Evolutionary conservation across 1,284 basidiomycete species (phyloP).

Genomic region (Blastosporella zonata): DNA sequence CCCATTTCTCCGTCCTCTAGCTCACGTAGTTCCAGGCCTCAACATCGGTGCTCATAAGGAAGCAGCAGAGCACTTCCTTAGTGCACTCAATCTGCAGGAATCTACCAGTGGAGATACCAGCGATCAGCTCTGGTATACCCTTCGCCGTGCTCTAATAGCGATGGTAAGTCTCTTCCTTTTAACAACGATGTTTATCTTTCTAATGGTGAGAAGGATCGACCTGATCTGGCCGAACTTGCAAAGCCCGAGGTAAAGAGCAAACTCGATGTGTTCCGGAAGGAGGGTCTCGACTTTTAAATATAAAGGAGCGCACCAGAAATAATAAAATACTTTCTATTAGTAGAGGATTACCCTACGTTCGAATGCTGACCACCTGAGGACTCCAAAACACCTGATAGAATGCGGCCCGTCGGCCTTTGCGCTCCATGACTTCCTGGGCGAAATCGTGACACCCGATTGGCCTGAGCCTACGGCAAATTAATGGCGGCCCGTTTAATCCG

Average conservation of each 20-base stretch:
- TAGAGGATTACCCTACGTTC: too few species aligned
- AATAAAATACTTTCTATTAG: neutral
- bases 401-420: too few species aligned
- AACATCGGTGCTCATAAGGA: slow-evolving; percentile 96
- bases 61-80: slow-evolving; percentile 95
- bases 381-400: too few species aligned
- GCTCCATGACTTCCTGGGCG: too few species aligned
- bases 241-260: slow-evolving; percentile 47
- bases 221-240: slow-evolving; percentile 64
- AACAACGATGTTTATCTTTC: neutral
- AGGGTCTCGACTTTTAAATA: slow-evolving; percentile 80
- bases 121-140: slow-evolving; percentile 89
- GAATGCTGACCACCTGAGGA: too few species aligned
- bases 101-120: slow-evolving; percentile 66
- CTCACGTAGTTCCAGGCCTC: slow-evolving; percentile 53
- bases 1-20: neutral
- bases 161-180: slow-evolving; percentile 58
- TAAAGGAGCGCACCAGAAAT: neutral
- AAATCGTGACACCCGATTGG: slow-evolving; percentile 18
- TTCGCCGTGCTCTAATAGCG: slow-evolving; percentile 77
- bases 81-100: slow-evolving; percentile 84
- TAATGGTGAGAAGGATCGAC: slow-evolving; percentile 46
- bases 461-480: too few species aligned
- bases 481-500: too few species aligned
- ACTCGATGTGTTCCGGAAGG: slow-evolving; percentile 68